A percentile compares a stretch with the other conserved stretches of the same genome.
Evolutionary conservation across 768 basidiomycete species (phyloP).

Genomic region (Clitopilus passeckerianus): DNA sequence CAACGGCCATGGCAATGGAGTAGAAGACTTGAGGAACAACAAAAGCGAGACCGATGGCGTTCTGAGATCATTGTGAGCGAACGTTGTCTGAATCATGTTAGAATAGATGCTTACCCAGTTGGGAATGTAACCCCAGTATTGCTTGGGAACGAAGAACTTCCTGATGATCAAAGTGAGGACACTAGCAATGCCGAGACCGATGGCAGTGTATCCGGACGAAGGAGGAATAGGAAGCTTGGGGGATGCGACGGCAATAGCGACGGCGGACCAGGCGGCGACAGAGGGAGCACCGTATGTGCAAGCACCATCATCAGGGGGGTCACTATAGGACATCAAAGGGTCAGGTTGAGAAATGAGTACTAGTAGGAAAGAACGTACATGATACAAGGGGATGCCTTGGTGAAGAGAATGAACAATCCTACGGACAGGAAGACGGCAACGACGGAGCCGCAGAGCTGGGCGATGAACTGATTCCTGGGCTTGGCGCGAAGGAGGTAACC

Average conservation of each 20-base stretch:
- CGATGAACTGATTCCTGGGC: slow-evolving; percentile 58
- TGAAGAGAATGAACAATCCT: slow-evolving; percentile 59
- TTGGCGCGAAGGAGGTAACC: slow-evolving; percentile 63
- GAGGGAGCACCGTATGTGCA: slow-evolving; percentile 56
- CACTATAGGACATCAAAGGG: neutral
- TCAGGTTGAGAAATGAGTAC: neutral
- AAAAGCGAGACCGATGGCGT: slow-evolving; percentile 48
- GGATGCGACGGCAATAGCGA: slow-evolving; percentile 44
- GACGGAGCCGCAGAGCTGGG: slow-evolving; percentile 52
- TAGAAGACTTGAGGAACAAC: slow-evolving; percentile 48
- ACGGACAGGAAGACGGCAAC: slow-evolving; percentile 57
- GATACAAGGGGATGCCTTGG: slow-evolving; percentile 59
- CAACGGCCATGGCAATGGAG: slow-evolving; percentile 47
- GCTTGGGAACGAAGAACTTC: slow-evolving; percentile 41
- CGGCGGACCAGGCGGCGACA: slow-evolving; percentile 53
- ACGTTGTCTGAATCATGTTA: neutral
- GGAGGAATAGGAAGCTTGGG: slow-evolving; percentile 49
- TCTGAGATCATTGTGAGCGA: slow-evolving; percentile 18
- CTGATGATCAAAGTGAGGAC: slow-evolving; percentile 40
- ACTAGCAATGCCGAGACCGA: slow-evolving; percentile 43
- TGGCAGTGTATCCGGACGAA: slow-evolving; percentile 54
- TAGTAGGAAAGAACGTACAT: slow-evolving; percentile 20
- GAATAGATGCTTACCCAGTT: slow-evolving; percentile 37
- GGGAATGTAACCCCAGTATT: slow-evolving; percentile 43
- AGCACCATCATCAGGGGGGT: slow-evolving; percentile 3